A percentile compares a stretch with the other conserved stretches of the same genome.
Evolutionary conservation across 1,284 basidiomycete genomes (phyloP).

Genomic region (Somion occarium): DNA sequence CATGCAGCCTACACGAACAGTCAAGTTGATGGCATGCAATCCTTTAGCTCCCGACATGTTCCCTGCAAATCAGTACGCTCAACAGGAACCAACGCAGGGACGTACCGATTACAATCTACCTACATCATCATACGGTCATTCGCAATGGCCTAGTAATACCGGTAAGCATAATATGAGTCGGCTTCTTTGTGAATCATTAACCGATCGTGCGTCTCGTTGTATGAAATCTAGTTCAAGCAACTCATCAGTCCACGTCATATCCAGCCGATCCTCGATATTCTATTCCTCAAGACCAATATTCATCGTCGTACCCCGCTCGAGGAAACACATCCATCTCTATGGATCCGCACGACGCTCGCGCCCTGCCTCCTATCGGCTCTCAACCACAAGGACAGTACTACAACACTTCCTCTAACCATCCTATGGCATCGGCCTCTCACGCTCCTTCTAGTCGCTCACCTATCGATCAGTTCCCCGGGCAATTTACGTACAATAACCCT

Average conservation of each 20-base stretch:
- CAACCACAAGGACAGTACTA: conserved; percentile 28
- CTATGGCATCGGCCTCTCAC: conserved; percentile 17
- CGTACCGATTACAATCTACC: conserved; percentile 50
- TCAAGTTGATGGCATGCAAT: conserved; percentile 19
- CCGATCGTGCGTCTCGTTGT: not conserved
- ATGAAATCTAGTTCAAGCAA: conserved; percentile 19
- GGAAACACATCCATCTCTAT: conserved; percentile 40
- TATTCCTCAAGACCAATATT: conserved; percentile 38
- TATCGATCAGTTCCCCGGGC: conserved; percentile 18
- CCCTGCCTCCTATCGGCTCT: conserved; percentile 40
- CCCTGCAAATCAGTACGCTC: conserved; percentile 48
- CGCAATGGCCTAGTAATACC: conserved; percentile 40
- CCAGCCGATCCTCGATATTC: conserved; percentile 48
- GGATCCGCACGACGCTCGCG: conserved; percentile 38
- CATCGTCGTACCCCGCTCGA: conserved; percentile 42
- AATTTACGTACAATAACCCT: conserved; percentile 10
- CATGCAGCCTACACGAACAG: conserved; percentile 23
- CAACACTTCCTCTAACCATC: conserved; percentile 10
- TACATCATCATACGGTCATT: conserved; percentile 37
- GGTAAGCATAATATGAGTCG: conserved; percentile 31
- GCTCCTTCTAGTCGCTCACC: conserved; percentile 24
- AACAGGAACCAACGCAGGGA: conserved; percentile 56
- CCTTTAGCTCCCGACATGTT: conserved; percentile 32
- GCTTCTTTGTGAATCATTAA: not conserved
- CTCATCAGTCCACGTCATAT: conserved; percentile 23